phyloP scores from a whole-genome alignment of 306 rosid genomes.

The Echinosophora koreensis region DNA sequence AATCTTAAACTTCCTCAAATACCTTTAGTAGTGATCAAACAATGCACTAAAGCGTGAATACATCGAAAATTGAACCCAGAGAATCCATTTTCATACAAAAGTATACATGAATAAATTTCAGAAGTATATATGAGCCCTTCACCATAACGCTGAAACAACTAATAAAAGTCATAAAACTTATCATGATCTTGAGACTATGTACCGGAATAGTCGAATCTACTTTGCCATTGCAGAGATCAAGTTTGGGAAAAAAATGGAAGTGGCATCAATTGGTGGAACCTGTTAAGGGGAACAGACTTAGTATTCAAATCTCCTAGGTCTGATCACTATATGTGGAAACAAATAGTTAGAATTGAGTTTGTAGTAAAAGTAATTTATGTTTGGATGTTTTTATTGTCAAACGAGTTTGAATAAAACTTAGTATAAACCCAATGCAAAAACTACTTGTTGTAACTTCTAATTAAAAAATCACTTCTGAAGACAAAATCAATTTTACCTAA shows the following conservation, averaged over 20 bases:
- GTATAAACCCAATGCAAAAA: no score
- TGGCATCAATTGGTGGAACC: slow-evolving; percentile 45
- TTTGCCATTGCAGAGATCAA: slow-evolving; percentile 15
- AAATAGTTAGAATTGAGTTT: background rate
- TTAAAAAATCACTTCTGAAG: no score
- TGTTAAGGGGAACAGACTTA: slow-evolving; percentile 30
- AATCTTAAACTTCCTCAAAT: no score
- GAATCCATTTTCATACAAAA: background rate
- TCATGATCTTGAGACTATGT: background rate
- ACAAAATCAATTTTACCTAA: no score
- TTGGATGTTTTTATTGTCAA: no score
- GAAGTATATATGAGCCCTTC: slow-evolving; percentile 11
- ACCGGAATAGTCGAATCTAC: slow-evolving; percentile 15
- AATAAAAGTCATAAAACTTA: background rate
- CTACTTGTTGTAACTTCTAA: no score
- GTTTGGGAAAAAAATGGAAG: background rate
- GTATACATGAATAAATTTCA: slow-evolving; percentile 2
- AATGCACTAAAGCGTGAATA: no score
- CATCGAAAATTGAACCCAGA: no score
- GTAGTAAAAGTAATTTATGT: no score
- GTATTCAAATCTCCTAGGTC: slow-evolving; percentile 44
- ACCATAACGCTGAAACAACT: slow-evolving; percentile 28
- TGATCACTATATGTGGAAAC: slow-evolving; percentile 20
- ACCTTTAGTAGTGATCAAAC: no score
- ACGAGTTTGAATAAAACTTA: no score